Percentiles rank a stretch among this genome's conserved stretches.
Conservation (phyloP, 2,329 filamentous ascomycete species). For the Nannizziopsis arthrosporioides region DNA sequence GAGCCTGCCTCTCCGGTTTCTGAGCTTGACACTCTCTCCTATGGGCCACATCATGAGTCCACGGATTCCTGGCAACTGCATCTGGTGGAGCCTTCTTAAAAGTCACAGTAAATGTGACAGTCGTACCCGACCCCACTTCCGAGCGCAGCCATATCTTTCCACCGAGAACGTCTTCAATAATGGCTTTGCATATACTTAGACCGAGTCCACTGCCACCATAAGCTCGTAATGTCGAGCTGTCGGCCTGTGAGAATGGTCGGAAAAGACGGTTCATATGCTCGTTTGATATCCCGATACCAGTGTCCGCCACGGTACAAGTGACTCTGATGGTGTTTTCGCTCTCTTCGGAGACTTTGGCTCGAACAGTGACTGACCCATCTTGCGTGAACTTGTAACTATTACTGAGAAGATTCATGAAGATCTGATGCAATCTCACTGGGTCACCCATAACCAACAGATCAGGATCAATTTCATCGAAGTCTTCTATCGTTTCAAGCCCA, state of each 20-base stretch:
- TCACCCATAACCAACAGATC: constrained; percentile 67
- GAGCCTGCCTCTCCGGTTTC: constrained; percentile 33
- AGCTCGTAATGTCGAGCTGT: constrained; percentile 77
- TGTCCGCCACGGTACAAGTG: constrained; percentile 78
- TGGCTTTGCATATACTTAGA: constrained; percentile 84
- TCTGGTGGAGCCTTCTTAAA: constrained; percentile 67
- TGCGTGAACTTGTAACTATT: constrained; percentile 94
- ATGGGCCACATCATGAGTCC: constrained; percentile 34
- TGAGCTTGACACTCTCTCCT: constrained; percentile 33
- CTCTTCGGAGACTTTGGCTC: constrained; percentile 60
- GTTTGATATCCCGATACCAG: constrained; percentile 78
- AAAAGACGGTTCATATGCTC: constrained; percentile 71
- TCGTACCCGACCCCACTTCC: constrained; percentile 49
- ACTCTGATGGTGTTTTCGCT: constrained; percentile 58
- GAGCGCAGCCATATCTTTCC: constrained; percentile 76
- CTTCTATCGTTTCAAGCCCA: constrained; percentile 49
- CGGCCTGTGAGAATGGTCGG: constrained; percentile 84
- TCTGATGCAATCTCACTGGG: constrained; percentile 70
- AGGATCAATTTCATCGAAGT: constrained; percentile 49
- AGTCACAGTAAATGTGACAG: constrained; percentile 65
- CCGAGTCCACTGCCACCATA: constrained; percentile 88
- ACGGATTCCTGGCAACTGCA: constrained; percentile 46
- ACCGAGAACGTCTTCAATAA: constrained; percentile 85
- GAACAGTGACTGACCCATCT: constrained; percentile 72
- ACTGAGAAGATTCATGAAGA: constrained; percentile 67